Conservation (phyloP, 192 early-diverging fungal species). For the Jimgerdemannia flammicorona region DNA sequence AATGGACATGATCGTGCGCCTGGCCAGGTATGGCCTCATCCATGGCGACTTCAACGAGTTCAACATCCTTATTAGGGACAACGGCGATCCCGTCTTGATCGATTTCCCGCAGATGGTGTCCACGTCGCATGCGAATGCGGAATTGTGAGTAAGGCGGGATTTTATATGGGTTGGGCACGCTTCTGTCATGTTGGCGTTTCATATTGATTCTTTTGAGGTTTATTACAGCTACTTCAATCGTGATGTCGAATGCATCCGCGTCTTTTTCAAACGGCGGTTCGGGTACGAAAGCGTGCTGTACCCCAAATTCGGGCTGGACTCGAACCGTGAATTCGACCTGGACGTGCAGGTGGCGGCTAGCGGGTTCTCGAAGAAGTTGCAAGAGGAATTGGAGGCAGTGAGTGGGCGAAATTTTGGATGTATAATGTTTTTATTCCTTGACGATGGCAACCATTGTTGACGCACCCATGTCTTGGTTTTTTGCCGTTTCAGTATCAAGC, state of each 20-base stretch:
- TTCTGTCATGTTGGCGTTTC: not conserved
- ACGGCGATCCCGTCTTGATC: constrained; percentile 86
- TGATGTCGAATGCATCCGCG: constrained; percentile 97
- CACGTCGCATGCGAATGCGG: constrained; percentile 91
- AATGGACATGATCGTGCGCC: constrained; percentile 94
- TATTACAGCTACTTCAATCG: constrained; percentile 89
- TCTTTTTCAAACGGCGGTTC: constrained; percentile 88
- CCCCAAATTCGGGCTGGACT: constrained; percentile 84
- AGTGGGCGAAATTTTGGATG: constrained; percentile 16
- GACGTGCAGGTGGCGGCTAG: constrained; percentile 97
- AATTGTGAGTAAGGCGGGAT: constrained; percentile 49
- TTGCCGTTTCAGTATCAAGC: constrained; percentile 19
- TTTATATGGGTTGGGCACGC: not conserved
- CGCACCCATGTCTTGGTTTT: constrained; percentile 23
- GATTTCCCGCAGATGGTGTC: constrained; percentile 99
- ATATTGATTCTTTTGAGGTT: not conserved
- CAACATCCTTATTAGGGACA: constrained; percentile 86
- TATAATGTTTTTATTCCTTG: not conserved
- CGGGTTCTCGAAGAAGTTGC: constrained; percentile 91
- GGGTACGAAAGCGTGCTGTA: constrained; percentile 89
- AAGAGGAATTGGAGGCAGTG: constrained; percentile 82
- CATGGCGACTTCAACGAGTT: constrained; percentile 99
- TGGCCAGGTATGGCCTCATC: constrained; percentile 93
- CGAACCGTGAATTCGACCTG: constrained; percentile 81
- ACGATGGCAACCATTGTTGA: not conserved